A percentile compares a stretch with the other conserved stretches of the same genome.
phyloP scores from a whole-genome alignment of 2,329 filamentous ascomycete genomes.

The Apiospora rasikravindrae region DNA sequence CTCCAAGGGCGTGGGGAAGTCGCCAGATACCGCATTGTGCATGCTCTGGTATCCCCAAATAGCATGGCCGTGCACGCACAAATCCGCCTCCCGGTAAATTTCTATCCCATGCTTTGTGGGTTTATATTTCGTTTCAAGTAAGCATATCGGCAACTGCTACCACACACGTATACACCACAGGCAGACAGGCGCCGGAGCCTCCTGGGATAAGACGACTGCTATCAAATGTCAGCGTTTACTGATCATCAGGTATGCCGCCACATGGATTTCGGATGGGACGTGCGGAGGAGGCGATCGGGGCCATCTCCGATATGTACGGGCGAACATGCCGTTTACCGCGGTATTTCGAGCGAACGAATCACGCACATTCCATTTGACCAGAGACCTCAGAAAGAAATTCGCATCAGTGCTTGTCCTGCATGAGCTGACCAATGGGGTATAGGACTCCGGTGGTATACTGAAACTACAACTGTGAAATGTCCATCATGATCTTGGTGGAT shows the following conservation, averaged over 20 bases:
- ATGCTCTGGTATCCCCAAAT: background rate
- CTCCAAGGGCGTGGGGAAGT: background rate
- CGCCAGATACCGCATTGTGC: background rate
- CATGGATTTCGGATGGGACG: background rate
- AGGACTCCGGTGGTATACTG: background rate
- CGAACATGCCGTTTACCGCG: slow-evolving; percentile 6
- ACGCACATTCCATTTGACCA: background rate
- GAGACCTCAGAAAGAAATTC: background rate
- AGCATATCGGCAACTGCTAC: background rate
- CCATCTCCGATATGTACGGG: slow-evolving; percentile 10
- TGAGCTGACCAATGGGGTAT: slow-evolving; percentile 6
- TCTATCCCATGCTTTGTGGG: background rate
- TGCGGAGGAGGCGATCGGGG: slow-evolving; percentile 7
- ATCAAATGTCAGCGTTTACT: background rate
- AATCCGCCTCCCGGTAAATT: background rate
- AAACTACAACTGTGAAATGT: background rate
- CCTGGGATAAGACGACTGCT: background rate
- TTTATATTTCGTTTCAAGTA: slow-evolving; percentile 8
- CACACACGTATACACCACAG: background rate
- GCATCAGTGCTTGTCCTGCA: background rate
- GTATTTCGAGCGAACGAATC: background rate
- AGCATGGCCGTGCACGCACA: background rate
- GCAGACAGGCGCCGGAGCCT: background rate
- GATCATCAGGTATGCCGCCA: background rate
- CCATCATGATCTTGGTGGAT: background rate